A percentile compares a stretch with the other conserved stretches of the same genome.
Evolutionary conservation across 495 filamentous ascomycete species (phyloP).

Genomic region (Platismatia glauca): DNA sequence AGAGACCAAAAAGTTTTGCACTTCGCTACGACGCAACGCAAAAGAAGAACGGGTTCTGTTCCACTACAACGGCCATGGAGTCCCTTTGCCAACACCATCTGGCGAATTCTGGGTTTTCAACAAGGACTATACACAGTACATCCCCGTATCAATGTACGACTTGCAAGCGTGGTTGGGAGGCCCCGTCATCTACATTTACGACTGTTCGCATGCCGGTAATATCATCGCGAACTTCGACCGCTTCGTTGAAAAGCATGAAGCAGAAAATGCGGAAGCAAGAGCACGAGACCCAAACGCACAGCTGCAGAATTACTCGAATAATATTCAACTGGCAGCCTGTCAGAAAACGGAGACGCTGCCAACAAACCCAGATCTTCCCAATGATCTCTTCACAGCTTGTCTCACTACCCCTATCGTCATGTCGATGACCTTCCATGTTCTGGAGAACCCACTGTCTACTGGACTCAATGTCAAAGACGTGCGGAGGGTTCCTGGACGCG

Average conservation of each 20-base stretch:
- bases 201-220: conserved; percentile 91
- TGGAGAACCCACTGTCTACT: conserved; percentile 80
- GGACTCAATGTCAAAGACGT: conserved; percentile 70
- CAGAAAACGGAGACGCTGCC: conserved; percentile 81
- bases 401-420: conserved; percentile 96
- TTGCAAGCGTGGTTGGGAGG: conserved; percentile 93
- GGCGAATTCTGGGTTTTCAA: conserved; percentile 99
- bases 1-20: conserved; percentile 91
- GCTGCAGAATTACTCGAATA: conserved; percentile 59
- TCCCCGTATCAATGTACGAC: conserved; percentile 92
- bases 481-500: conserved; percentile 64
- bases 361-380: conserved; percentile 90
- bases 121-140: conserved; percentile 97
- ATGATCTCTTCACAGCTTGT: conserved; percentile 93
- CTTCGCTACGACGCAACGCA: conserved; percentile 77
- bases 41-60: conserved; percentile 93
- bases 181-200: conserved; percentile 93
- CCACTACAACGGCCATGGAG: conserved; percentile 97
- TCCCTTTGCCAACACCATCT: conserved; percentile 91
- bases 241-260: conserved; percentile 88
- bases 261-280: conserved; percentile 65
- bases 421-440: conserved; percentile 84
- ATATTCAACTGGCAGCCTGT: conserved; percentile 91
- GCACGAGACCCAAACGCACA: conserved; percentile 65
- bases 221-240: conserved; percentile 91